Base-by-base conservation (phyloP, 805 yeast species). In the Candida chilensis region DNA sequence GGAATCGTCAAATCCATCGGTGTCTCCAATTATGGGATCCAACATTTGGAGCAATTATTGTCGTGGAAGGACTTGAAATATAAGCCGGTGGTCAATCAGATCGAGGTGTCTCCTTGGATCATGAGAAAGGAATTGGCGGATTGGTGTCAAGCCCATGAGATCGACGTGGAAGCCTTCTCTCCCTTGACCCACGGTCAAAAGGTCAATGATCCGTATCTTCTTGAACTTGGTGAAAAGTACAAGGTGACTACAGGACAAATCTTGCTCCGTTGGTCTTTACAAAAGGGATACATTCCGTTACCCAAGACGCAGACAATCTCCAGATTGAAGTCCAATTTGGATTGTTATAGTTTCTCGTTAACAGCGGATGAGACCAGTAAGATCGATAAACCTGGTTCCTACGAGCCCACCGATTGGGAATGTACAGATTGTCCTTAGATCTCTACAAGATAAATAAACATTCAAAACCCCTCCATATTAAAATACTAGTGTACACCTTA, bases 81-180 rank as follows among this genome's bases (percentile, higher is more conserved):
- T 37, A 64, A 64, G 37, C 88, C 95, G 0, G 84, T 78, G 0
- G 78, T 82, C 25, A 79, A 85, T 50, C 94, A 86, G 50, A 71
- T 85, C 45, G 95, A 84, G 52, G 66, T 84, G 30, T 83, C 85
- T 36, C 95, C 92, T 14, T 83, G 92, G 88, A 61, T 79, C 44
- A 83, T 79, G 57, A 63, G 81, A 42, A 55, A 64, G 32, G 75
- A 77, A 30, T 60, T 85, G 34, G 73, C 80, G 15, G 68, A 74
- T 32, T 80, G 58, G 52, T 75, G 82, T 47, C 59, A 63, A 19
- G 45, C 61, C 11, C 53, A 77, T 34, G 74, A 64, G 27, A 69
- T 87, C 24, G 54, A 62, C 5, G 71, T 79, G 8, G 85, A 82
- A 48, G 88, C 94, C 1, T 87, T 71, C 54, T 76, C 92, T 5